Evolutionary conservation across 768 basidiomycete genomes (phyloP).

Genomic region (Naganishia onofrii): DNA sequence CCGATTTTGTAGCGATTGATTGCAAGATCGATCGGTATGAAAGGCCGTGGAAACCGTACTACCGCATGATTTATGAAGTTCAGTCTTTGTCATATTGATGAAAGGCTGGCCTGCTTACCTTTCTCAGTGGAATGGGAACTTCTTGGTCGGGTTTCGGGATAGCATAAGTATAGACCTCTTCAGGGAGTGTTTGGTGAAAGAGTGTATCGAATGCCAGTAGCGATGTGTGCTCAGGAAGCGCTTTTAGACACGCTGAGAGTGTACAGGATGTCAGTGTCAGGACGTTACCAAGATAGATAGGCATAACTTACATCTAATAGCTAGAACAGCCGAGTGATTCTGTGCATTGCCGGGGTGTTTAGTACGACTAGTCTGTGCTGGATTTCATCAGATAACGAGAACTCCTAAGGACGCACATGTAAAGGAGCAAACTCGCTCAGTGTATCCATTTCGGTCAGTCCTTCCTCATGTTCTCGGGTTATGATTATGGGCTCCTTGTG

Average conservation of each 20-base stretch:
- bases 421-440: constrained; percentile 66
- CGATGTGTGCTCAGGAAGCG: constrained; percentile 66
- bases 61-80: too few species aligned
- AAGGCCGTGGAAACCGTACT: constrained; percentile 83
- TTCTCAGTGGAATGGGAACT: constrained; percentile 67
- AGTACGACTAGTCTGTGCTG: background rate
- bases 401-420: constrained; percentile 54
- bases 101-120: constrained; percentile 52
- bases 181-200: constrained; percentile 62
- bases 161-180: constrained; percentile 74
- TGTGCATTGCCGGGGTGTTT: constrained; percentile 29
- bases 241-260: constrained; percentile 58
- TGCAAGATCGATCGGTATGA: constrained; percentile 64
- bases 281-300: background rate
- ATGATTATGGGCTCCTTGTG: constrained; percentile 70
- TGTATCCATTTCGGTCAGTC: constrained; percentile 71
- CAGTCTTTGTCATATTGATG: too few species aligned
- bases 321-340: constrained; percentile 55
- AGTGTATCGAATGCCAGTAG: constrained; percentile 86
- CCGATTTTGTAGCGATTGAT: constrained; percentile 61
- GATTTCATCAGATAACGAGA: background rate
- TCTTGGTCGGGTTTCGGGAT: constrained; percentile 59
- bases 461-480: constrained; percentile 65
- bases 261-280: background rate
- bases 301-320: constrained; percentile 43